phyloP scores from a whole-genome alignment of 2,329 filamentous ascomycete genomes.

The Cryoendolithus antarcticus region DNA sequence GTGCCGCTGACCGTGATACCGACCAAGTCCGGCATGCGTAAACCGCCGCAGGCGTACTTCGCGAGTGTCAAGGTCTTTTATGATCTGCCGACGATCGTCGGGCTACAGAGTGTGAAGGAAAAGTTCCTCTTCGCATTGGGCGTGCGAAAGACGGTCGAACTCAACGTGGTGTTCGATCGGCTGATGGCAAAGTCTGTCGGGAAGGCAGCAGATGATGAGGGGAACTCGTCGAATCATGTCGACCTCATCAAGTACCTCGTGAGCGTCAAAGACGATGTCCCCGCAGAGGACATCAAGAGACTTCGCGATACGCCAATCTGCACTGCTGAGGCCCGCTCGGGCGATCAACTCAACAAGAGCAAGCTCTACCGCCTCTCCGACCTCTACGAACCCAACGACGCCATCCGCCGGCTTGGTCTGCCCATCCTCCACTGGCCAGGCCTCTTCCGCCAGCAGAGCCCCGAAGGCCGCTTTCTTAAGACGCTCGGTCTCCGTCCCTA shows the following conservation, averaged over 20 bases:
- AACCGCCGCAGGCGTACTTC: slow-evolving; percentile 79
- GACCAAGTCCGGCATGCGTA: slow-evolving; percentile 81
- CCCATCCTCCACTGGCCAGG: slow-evolving; percentile 77
- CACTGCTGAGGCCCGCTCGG: slow-evolving; percentile 52
- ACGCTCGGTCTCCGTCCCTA: slow-evolving; percentile 59
- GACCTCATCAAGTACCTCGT: slow-evolving; percentile 90
- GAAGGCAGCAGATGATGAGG: slow-evolving; percentile 35
- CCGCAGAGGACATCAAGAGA: slow-evolving; percentile 64
- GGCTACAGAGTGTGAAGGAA: slow-evolving; percentile 71
- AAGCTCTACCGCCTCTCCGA: slow-evolving; percentile 60
- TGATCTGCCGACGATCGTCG: slow-evolving; percentile 71
- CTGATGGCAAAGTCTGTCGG: slow-evolving; percentile 52
- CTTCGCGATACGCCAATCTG: slow-evolving; percentile 70
- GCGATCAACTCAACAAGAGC: slow-evolving; percentile 18
- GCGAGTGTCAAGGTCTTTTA: slow-evolving; percentile 89
- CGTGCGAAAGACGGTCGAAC: slow-evolving; percentile 87
- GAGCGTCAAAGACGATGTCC: slow-evolving; percentile 82
- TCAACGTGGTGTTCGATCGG: slow-evolving; percentile 84
- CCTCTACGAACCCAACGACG: slow-evolving; percentile 66
- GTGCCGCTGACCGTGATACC: slow-evolving; percentile 65
- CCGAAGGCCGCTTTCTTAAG: slow-evolving; percentile 63
- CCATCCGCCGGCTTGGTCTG: slow-evolving; percentile 56
- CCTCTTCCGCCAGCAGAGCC: slow-evolving; percentile 49
- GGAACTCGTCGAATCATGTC: slow-evolving; percentile 63
- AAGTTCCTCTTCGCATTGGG: slow-evolving; percentile 75